Evolutionary conservation across 257 asterid species (phyloP).

Genomic region (Przewalskia tangutica): DNA sequence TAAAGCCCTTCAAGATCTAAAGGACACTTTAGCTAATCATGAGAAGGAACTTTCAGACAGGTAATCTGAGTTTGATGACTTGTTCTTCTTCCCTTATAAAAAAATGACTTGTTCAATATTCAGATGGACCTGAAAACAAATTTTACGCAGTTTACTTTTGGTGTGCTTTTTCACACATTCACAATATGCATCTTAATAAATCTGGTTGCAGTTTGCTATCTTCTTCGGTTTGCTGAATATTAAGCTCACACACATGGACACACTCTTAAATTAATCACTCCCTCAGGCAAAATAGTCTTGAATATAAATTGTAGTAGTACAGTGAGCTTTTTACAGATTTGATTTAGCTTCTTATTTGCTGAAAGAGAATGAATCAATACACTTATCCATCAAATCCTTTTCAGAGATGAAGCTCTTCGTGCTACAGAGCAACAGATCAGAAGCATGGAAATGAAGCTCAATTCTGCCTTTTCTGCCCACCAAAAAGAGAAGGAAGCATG

Average conservation of each 20-base stretch:
- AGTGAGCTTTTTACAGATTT: neutral
- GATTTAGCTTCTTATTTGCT: neutral
- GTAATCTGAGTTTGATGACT: slow-evolving; percentile 24
- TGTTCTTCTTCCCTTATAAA: neutral
- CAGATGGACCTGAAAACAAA: neutral
- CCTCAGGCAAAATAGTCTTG: neutral
- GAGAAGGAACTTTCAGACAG: slow-evolving; percentile 64
- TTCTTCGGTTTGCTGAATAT: neutral
- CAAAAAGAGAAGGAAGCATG: slow-evolving; percentile 77
- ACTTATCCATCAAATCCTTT: slow-evolving; percentile 15
- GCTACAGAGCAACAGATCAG: slow-evolving; percentile 52
- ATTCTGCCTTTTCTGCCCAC: slow-evolving; percentile 55
- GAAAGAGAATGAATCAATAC: neutral
- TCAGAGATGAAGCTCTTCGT: slow-evolving; percentile 75
- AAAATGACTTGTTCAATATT: neutral
- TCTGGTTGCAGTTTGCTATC: neutral
- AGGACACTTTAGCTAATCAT: slow-evolving; percentile 42
- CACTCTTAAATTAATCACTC: neutral
- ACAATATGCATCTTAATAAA: neutral
- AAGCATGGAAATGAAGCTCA: slow-evolving; percentile 63
- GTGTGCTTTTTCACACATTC: neutral
- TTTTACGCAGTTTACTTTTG: neutral
- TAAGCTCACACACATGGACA: neutral
- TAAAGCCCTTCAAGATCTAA: slow-evolving; percentile 71
- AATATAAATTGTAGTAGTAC: neutral